phyloP scores from a whole-genome alignment of 805 yeast genomes.

The Metschnikowia noctiluminum region DNA sequence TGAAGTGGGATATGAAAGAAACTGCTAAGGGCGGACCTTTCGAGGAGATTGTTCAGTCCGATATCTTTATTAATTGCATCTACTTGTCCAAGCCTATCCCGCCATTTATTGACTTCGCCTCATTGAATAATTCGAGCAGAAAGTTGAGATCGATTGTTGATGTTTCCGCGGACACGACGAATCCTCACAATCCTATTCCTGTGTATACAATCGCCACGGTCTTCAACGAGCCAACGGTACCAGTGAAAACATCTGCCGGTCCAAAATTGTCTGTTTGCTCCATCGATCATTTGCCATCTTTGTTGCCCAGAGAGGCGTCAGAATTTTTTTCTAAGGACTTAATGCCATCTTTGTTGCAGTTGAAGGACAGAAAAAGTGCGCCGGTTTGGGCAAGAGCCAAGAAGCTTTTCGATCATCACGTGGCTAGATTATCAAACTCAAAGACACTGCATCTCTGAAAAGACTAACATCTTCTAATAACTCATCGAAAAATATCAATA shows the following conservation, averaged over 20 bases:
- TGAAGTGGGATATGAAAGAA: slow-evolving; percentile 96
- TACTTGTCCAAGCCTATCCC: slow-evolving; percentile 91
- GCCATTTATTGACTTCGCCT: slow-evolving; percentile 74
- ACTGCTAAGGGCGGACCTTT: slow-evolving; percentile 98
- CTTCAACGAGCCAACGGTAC: slow-evolving; percentile 86
- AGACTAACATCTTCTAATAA: neutral
- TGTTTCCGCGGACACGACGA: slow-evolving; percentile 98
- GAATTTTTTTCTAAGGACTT: slow-evolving; percentile 86
- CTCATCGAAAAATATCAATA: too few relatives aligned
- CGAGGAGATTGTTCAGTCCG: slow-evolving; percentile 81
- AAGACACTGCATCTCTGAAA: neutral
- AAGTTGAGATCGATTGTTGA: slow-evolving; percentile 89
- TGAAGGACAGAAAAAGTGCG: slow-evolving; percentile 76
- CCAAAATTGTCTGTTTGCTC: slow-evolving; percentile 89
- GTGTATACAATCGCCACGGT: slow-evolving; percentile 88
- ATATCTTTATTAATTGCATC: slow-evolving; percentile 93
- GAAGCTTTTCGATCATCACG: slow-evolving; percentile 78
- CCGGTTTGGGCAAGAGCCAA: slow-evolving; percentile 93
- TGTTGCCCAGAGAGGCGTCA: slow-evolving; percentile 95
- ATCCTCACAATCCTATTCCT: slow-evolving; percentile 97
- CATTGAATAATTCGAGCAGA: slow-evolving; percentile 66
- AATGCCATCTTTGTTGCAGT: slow-evolving; percentile 81
- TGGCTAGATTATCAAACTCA: slow-evolving; percentile 51
- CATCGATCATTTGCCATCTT: slow-evolving; percentile 93
- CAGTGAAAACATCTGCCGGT: slow-evolving; percentile 72